phyloP scores from a whole-genome alignment of 2,329 filamentous ascomycete species.

The Catunica adiposa region DNA sequence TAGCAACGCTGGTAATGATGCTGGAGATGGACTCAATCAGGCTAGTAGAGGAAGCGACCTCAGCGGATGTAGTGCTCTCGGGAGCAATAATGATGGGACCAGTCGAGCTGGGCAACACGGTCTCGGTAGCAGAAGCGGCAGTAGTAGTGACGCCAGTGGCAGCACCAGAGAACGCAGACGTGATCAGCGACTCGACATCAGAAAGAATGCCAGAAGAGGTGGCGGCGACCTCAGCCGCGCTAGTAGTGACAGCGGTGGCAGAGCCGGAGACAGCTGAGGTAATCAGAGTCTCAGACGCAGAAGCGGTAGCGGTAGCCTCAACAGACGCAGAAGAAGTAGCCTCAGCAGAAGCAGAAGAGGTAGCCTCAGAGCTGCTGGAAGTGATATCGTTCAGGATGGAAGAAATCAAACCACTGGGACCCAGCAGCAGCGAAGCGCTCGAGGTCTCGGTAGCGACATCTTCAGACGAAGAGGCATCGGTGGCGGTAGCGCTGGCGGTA shows the following conservation, averaged over 20 bases:
- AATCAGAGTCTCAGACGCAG: slow-evolving; percentile 6
- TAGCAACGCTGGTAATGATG: not conserved
- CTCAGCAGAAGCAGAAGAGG: not conserved
- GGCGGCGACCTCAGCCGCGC: slow-evolving; percentile 15
- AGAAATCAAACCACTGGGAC: slow-evolving; percentile 21
- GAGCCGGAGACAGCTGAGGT: slow-evolving; percentile 9
- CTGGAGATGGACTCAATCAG: slow-evolving; percentile 6
- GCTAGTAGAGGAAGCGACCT: slow-evolving; percentile 14
- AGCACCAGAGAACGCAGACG: slow-evolving; percentile 9
- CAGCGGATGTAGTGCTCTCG: slow-evolving; percentile 16
- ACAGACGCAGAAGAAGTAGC: slow-evolving; percentile 1
- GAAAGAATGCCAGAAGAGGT: slow-evolving; percentile 1
- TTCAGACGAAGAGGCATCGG: slow-evolving; percentile 15
- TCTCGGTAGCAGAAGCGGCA: not conserved
- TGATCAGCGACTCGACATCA: slow-evolving; percentile 4
- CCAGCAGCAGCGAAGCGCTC: slow-evolving; percentile 16
- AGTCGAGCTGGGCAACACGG: not conserved
- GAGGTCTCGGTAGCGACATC: slow-evolving; percentile 15
- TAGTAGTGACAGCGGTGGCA: slow-evolving; percentile 9
- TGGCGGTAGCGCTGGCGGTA: slow-evolving; percentile 1
- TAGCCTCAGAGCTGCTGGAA: not conserved
- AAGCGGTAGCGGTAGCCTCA: not conserved
- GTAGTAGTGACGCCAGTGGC: slow-evolving; percentile 8
- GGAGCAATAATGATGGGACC: slow-evolving; percentile 8
- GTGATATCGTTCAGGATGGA: slow-evolving; percentile 6